Evolutionary conservation across 352 stramenopile species (phyloP).

Genomic region (Phytophthora pseudosyringae): DNA sequence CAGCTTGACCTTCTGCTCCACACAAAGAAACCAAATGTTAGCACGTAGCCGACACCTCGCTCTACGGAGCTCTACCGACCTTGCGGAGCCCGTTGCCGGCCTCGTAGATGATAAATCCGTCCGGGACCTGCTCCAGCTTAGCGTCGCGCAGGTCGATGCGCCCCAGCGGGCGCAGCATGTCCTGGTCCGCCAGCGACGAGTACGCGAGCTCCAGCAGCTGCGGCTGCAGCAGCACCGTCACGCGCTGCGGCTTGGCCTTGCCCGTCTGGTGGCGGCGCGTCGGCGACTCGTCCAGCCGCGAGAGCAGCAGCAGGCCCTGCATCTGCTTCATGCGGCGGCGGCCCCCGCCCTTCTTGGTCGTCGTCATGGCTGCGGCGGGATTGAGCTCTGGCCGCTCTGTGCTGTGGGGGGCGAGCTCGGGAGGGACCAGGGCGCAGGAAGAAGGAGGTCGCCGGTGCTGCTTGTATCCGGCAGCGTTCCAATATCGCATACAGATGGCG

Average conservation of each 20-base stretch:
- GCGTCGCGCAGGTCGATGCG: constrained; percentile 63
- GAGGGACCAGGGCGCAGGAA: too few species aligned
- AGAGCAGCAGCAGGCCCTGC: constrained; percentile 73
- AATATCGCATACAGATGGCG: constrained; percentile 39
- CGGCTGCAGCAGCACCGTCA: constrained; percentile 72
- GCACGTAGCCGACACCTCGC: background rate
- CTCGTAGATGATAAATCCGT: constrained; percentile 81
- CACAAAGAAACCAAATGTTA: background rate
- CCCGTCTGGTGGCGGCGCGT: constrained; percentile 21
- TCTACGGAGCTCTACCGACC: constrained; percentile 33
- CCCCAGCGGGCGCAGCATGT: constrained; percentile 68
- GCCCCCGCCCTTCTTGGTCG: constrained; percentile 52
- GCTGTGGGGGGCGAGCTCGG: background rate
- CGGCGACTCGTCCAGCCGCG: constrained; percentile 42
- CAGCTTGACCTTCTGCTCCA: constrained; percentile 69
- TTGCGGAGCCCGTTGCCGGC: constrained; percentile 41
- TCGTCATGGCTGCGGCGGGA: constrained; percentile 39
- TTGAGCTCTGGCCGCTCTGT: constrained; percentile 13
- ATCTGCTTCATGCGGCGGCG: constrained; percentile 84
- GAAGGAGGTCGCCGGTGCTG: too few species aligned
- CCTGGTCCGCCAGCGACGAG: constrained; percentile 74
- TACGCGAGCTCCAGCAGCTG: constrained; percentile 73
- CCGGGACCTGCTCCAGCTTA: constrained; percentile 74
- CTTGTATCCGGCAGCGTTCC: constrained; percentile 26
- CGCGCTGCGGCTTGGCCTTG: constrained; percentile 48